Evolutionary conservation across 345 rosid species (phyloP).

Genomic region (Sisymbrium irio): DNA sequence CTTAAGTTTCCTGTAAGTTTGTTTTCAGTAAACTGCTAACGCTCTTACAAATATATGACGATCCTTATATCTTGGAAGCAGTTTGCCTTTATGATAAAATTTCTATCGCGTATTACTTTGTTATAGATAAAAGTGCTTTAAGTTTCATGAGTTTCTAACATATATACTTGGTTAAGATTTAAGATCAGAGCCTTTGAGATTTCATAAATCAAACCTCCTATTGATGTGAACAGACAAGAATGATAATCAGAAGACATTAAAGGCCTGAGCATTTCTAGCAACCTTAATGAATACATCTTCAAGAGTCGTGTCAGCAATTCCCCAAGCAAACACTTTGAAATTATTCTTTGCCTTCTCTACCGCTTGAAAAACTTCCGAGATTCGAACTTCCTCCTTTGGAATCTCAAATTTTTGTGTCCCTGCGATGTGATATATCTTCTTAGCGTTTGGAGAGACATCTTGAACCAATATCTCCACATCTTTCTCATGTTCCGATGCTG

Average conservation of each 20-base stretch:
- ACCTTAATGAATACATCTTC: slow-evolving; percentile 72
- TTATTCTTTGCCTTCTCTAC: slow-evolving; percentile 69
- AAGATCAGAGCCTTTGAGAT: too few species aligned
- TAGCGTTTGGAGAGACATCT: slow-evolving; percentile 57
- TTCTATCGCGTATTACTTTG: too few species aligned
- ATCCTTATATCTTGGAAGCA: too few species aligned
- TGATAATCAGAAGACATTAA: slow-evolving; percentile 27
- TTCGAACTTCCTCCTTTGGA: slow-evolving; percentile 66
- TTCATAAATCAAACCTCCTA: too few species aligned
- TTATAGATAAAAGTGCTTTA: too few species aligned
- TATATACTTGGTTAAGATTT: too few species aligned
- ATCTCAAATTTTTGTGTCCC: slow-evolving; percentile 96
- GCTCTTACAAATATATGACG: too few species aligned
- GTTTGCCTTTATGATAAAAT: too few species aligned
- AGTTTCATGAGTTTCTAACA: too few species aligned
- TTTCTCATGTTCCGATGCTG: slow-evolving; percentile 51
- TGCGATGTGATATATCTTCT: slow-evolving; percentile 64
- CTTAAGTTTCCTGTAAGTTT: too few species aligned
- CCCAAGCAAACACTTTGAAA: slow-evolving; percentile 90
- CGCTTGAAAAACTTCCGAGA: slow-evolving; percentile 69
- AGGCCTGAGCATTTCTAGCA: slow-evolving; percentile 41
- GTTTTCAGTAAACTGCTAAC: too few species aligned
- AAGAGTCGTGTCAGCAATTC: slow-evolving; percentile 80
- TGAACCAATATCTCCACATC: slow-evolving; percentile 65
- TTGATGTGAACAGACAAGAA: neutral